Base-by-base conservation (phyloP, 331 rosid species). In the Arachis monticola region DNA sequence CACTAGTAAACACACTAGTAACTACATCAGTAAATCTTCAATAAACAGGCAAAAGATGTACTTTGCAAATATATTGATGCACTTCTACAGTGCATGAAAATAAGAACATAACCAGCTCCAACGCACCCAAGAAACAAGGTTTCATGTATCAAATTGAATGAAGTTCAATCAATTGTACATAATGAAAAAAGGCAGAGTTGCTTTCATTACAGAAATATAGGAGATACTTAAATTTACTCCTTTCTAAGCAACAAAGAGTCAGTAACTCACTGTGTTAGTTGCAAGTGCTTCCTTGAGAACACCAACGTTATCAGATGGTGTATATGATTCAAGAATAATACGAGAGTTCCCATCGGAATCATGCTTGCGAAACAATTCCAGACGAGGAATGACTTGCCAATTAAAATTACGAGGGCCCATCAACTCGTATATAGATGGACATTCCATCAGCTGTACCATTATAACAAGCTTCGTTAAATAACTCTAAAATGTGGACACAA, bases 341-440 rank as follows among this genome's bases (percentile, higher is more conserved):
- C 27, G 80, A 76, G 96, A 56, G 76, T 81, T 81, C 74, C 86
- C 97, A 64, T 86, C 88, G 40, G 69, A 32, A 79, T 75, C 70
- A 65, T 52, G 86, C 77, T 86, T 84, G 74, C 91, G 92, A 96
- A 96, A 94, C 77, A 94, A 74, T 86, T 92, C 96, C 35, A 94
- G 77, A 64, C 77, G 71, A 12, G 99, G 99, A 74, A 56, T 40
- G 57, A 87, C 84, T 77, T 88, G 78, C 99, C 99, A 94, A 11
- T 76, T 80, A 76, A 87, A 92, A 80, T 82, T 80, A n/a, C 90
- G 80, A 73, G 83, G 59, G 7, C 90, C 92, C 92, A 87, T 88
- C 74, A 94, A 83, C 72, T 94, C 99, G 4, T 94, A 94, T 2
- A 94, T 8, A 11, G 97, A 87, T 31, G 99, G 99, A 56, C 99